These are phyloP conservation scores for Umbelopsis ramanniana DNA, from an alignment of 192 early-diverging fungal genomes.

Conservation along the genomic window DNA sequence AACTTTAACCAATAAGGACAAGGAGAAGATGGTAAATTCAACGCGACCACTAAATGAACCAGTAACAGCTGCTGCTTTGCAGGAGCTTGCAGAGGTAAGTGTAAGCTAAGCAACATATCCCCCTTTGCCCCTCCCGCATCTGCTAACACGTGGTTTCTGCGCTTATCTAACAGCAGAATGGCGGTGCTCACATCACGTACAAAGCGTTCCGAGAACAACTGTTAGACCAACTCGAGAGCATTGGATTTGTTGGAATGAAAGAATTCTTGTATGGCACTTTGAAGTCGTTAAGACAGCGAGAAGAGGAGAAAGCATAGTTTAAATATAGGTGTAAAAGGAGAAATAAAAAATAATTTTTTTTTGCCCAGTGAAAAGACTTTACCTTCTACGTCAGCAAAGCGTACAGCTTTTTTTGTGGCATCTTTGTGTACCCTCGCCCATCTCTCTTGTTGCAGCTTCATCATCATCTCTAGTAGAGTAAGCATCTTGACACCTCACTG, in stretches of 20 bases:
- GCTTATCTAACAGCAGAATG: constrained; percentile 23
- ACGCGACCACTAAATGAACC: neutral
- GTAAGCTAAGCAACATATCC: constrained; percentile 14
- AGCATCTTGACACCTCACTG: neutral
- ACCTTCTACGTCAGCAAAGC: constrained; percentile 8
- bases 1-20: constrained; percentile 2
- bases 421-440: constrained; percentile 7
- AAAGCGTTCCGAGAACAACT: constrained; percentile 46
- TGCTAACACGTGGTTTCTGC: neutral
- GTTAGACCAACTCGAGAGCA: constrained; percentile 39
- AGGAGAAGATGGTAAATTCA: constrained; percentile 17
- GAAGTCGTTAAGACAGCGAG: constrained; percentile 31
- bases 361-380: neutral
- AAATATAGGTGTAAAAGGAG: constrained; percentile 5
- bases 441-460: constrained; percentile 25
- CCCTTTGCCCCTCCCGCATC: neutral
- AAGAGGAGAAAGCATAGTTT: constrained; percentile 19
- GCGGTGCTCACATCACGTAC: constrained; percentile 40
- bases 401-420: constrained; percentile 8
- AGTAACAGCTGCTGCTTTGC: constrained; percentile 21
- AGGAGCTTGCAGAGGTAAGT: constrained; percentile 14
- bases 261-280: constrained; percentile 35
- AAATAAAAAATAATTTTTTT: neutral
- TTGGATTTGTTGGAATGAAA: constrained; percentile 42
- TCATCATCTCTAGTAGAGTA: constrained; percentile 19